These are phyloP conservation scores for Pseudocercospora ulei DNA, from an alignment of 2,329 filamentous ascomycete genomes.

Conservation along the genomic window DNA sequence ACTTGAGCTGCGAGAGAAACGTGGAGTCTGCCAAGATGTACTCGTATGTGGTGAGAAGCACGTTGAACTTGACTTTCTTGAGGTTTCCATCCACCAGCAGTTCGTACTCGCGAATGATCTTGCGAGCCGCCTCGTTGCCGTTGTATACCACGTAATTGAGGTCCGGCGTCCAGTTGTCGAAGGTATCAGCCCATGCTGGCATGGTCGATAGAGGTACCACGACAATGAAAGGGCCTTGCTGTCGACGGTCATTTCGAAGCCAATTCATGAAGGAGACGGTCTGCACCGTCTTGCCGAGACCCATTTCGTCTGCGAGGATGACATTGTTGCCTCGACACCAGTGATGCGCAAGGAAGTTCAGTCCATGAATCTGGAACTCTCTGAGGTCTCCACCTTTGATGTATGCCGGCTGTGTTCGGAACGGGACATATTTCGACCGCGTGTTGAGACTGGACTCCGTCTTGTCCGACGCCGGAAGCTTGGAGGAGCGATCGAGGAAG, in stretches of 20 bases:
- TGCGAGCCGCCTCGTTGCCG: slow-evolving; percentile 75
- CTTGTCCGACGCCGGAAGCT: slow-evolving; percentile 69
- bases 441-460: slow-evolving; percentile 66
- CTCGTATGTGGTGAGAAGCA: slow-evolving; percentile 95
- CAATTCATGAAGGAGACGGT: slow-evolving; percentile 95
- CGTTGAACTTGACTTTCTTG: slow-evolving; percentile 89
- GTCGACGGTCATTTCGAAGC: slow-evolving; percentile 77
- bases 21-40: slow-evolving; percentile 80
- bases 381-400: slow-evolving; percentile 75
- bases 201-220: slow-evolving; percentile 97
- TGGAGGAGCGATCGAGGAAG: slow-evolving; percentile 72
- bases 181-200: slow-evolving; percentile 95
- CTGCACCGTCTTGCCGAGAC: slow-evolving; percentile 93
- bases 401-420: slow-evolving; percentile 75
- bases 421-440: slow-evolving; percentile 59
- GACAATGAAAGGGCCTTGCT: slow-evolving; percentile 91
- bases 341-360: slow-evolving; percentile 93
- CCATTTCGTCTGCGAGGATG: slow-evolving; percentile 97
- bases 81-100: slow-evolving; percentile 76
- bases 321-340: slow-evolving; percentile 93
- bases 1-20: slow-evolving; percentile 83
- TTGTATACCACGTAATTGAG: slow-evolving; percentile 96
- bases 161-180: slow-evolving; percentile 91
- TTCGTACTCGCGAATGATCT: slow-evolving; percentile 82
- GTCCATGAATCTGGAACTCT: slow-evolving; percentile 82